phyloP scores from a whole-genome alignment of 257 asterid species.

The Cinchona pubescens region DNA sequence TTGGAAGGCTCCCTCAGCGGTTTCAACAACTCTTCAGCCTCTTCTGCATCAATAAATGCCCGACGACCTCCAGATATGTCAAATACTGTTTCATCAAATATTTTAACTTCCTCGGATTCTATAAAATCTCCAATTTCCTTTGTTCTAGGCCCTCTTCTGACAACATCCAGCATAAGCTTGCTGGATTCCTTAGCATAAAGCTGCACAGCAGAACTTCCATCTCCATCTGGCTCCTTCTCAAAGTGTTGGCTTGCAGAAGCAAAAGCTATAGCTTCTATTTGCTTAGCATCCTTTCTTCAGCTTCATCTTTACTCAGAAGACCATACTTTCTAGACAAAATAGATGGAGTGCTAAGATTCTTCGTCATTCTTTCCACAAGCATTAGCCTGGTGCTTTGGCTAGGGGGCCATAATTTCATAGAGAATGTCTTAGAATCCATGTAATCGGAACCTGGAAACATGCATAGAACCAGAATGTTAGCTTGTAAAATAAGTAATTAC shows the following conservation, averaged over 20 bases:
- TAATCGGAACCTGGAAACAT: slow-evolving; percentile 31
- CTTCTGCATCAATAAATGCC: slow-evolving; percentile 51
- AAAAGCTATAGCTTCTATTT: slow-evolving; percentile 64
- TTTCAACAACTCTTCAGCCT: slow-evolving; percentile 63
- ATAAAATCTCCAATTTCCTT: slow-evolving; percentile 46
- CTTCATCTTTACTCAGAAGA: slow-evolving; percentile 66
- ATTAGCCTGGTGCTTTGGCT: slow-evolving; percentile 56
- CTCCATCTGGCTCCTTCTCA: slow-evolving; percentile 70
- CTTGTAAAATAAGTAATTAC: slow-evolving; percentile 3
- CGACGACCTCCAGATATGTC: slow-evolving; percentile 86
- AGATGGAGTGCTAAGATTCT: slow-evolving; percentile 72
- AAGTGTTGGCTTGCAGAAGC: slow-evolving; percentile 68
- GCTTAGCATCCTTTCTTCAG: slow-evolving; percentile 73
- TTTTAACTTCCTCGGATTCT: slow-evolving; percentile 40
- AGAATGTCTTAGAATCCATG: slow-evolving; percentile 53
- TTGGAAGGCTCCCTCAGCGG: slow-evolving; percentile 55
- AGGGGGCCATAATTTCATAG: slow-evolving; percentile 88
- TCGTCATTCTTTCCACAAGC: slow-evolving; percentile 76
- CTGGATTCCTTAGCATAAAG: slow-evolving; percentile 90
- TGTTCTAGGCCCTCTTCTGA: slow-evolving; percentile 64
- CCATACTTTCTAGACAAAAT: slow-evolving; percentile 82
- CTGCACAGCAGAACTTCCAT: slow-evolving; percentile 88
- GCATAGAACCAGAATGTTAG: neutral
- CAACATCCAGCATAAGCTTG: slow-evolving; percentile 79
- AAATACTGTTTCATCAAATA: slow-evolving; percentile 48